A percentile compares a stretch with the other conserved stretches of the same genome.
Evolutionary conservation across 495 filamentous ascomycete species (phyloP).

Genomic region (Talaromyces proteolyticus): DNA sequence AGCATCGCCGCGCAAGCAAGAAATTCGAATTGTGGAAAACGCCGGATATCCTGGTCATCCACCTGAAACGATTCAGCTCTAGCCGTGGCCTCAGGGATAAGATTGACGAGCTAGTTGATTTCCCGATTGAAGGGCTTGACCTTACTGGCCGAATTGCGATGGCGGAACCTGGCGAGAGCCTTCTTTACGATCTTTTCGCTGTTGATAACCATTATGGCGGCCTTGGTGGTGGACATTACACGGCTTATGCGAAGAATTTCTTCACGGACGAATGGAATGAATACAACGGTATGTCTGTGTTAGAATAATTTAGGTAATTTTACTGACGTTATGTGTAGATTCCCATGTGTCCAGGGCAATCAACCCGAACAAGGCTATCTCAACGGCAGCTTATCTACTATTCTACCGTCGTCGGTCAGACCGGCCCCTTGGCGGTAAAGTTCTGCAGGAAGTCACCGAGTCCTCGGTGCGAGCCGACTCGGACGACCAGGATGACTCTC

Average conservation of each 20-base stretch:
- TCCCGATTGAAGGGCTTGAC: slow-evolving; percentile 83
- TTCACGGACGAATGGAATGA: slow-evolving; percentile 81
- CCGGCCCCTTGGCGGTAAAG: slow-evolving; percentile 68
- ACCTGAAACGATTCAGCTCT: slow-evolving; percentile 90
- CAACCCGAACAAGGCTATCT: slow-evolving; percentile 52
- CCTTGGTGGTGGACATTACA: slow-evolving; percentile 91
- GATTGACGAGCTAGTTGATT: slow-evolving; percentile 85
- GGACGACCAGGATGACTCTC: slow-evolving; percentile 41
- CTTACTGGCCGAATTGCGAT: slow-evolving; percentile 71
- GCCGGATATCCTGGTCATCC: slow-evolving; percentile 89
- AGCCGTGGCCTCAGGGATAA: slow-evolving; percentile 72
- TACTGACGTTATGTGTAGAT: slow-evolving; percentile 44
- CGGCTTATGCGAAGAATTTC: slow-evolving; percentile 88
- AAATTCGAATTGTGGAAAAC: slow-evolving; percentile 95
- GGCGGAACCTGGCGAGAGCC: slow-evolving; percentile 68
- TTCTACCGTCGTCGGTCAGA: slow-evolving; percentile 89
- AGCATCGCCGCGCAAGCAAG: slow-evolving; percentile 85
- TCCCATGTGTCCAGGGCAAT: slow-evolving; percentile 52
- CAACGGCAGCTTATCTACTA: slow-evolving; percentile 76
- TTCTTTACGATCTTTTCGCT: slow-evolving; percentile 87
- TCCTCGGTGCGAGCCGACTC: slow-evolving; percentile 42
- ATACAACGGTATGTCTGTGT: slow-evolving; percentile 73
- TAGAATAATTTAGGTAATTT: neutral
- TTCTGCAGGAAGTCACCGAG: slow-evolving; percentile 61
- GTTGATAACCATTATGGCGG: slow-evolving; percentile 95